These are phyloP conservation scores for Cercis canadensis DNA, from an alignment of 306 rosid genomes.

Conservation along the genomic window DNA sequence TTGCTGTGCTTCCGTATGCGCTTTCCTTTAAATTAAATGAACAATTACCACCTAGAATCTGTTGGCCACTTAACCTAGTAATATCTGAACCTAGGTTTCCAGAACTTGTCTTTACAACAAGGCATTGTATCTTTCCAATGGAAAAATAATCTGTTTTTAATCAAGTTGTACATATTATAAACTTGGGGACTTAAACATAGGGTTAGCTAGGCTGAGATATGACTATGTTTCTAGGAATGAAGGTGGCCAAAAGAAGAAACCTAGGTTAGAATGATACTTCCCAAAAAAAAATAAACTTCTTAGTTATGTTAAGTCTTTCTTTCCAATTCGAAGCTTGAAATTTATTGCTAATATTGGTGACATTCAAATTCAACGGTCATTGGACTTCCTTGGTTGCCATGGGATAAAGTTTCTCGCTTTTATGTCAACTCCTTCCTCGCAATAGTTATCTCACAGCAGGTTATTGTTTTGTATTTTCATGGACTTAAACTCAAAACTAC, in stretches of 20 bases:
- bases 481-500: too few relatives aligned
- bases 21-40: slow-evolving; percentile 26
- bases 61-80: too few relatives aligned
- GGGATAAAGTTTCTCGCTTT: too few relatives aligned
- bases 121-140: slow-evolving; percentile 22
- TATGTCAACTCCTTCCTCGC: too few relatives aligned
- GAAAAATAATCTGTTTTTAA: background rate
- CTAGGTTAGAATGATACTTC: background rate
- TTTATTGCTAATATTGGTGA: background rate
- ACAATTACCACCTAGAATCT: slow-evolving; percentile 14
- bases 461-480: too few relatives aligned
- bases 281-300: background rate
- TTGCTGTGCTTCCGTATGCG: slow-evolving; percentile 1
- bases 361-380: background rate
- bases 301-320: too few relatives aligned
- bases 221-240: background rate
- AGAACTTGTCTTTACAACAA: slow-evolving; percentile 16
- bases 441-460: too few relatives aligned
- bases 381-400: too few relatives aligned
- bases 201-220: slow-evolving; percentile 34
- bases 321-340: background rate
- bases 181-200: slow-evolving; percentile 25
- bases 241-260: background rate
- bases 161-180: background rate
- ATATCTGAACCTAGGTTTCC: too few relatives aligned